These are phyloP conservation scores for Phialocephala subalpina DNA, from an alignment of 2,329 filamentous ascomycete species.

Conservation along the genomic window DNA sequence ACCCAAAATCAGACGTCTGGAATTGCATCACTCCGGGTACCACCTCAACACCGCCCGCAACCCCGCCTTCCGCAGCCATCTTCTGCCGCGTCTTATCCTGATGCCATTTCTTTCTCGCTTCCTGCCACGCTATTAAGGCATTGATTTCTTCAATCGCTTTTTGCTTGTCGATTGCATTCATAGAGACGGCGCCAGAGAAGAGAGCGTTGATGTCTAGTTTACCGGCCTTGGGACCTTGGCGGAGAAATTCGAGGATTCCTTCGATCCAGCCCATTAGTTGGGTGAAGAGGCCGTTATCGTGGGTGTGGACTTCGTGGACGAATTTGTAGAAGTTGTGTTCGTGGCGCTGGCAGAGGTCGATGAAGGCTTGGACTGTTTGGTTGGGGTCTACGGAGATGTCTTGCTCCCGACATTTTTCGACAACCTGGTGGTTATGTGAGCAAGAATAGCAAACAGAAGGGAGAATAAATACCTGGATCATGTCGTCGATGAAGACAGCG, in stretches of 20 bases:
- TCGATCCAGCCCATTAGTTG: constrained; percentile 98
- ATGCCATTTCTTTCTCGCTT: constrained; percentile 96
- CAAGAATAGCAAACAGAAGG: not conserved
- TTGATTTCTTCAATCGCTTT: constrained; percentile 84
- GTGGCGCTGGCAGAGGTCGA: constrained; percentile 93
- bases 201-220: constrained; percentile 94
- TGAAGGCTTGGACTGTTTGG: constrained; percentile 97
- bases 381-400: constrained; percentile 96
- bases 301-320: constrained; percentile 95
- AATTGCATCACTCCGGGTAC: constrained; percentile 67
- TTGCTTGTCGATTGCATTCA: constrained; percentile 72
- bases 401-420: constrained; percentile 70
- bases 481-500: constrained; percentile 89
- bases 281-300: constrained; percentile 96
- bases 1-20: constrained; percentile 85
- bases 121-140: constrained; percentile 89
- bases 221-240: constrained; percentile 84
- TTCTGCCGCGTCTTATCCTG: constrained; percentile 97
- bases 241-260: constrained; percentile 90
- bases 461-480: constrained; percentile 71
- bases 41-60: constrained; percentile 55
- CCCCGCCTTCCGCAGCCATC: constrained; percentile 86
- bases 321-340: constrained; percentile 99
- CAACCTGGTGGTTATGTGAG: constrained; percentile 54
- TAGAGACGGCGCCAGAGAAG: constrained; percentile 80